Percentiles rank a stretch among this genome's conserved stretches.
Evolutionary conservation across 129 eudicot species (phyloP).

Genomic region (Scalesia atractyloides): DNA sequence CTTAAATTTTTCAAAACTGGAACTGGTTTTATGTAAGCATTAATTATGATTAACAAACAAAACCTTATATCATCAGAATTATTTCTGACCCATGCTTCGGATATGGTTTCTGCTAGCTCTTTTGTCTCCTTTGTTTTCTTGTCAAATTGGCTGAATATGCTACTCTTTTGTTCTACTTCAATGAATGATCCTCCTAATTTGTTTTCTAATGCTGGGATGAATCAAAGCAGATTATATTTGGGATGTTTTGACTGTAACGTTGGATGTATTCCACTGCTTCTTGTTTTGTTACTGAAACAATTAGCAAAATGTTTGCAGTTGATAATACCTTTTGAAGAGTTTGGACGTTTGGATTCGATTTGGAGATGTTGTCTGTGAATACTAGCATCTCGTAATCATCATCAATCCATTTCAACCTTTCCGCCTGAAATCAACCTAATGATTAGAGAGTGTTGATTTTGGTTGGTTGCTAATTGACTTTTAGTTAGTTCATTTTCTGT

Average conservation of each 20-base stretch:
- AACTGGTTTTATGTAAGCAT: constrained; percentile 84
- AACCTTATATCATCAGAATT: constrained; percentile 93
- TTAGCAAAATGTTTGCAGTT: constrained; percentile 55
- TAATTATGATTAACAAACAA: constrained; percentile 70
- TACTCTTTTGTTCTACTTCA: constrained; percentile 24
- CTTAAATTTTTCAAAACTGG: constrained; percentile 68
- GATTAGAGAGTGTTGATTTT: no score
- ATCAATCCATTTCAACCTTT: constrained; percentile 81
- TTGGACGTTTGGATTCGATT: constrained; percentile 27
- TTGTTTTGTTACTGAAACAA: constrained; percentile 63
- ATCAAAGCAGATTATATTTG: constrained; percentile 71
- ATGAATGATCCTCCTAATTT: constrained; percentile 68
- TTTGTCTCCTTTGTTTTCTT: constrained; percentile 47
- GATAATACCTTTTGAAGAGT: constrained; percentile 44
- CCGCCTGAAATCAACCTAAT: constrained; percentile 54
- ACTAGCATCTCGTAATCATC: constrained; percentile 73
- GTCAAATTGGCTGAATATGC: constrained; percentile 40
- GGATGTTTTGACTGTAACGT: constrained; percentile 44
- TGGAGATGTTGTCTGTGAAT: constrained; percentile 48
- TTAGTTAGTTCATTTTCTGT: no score
- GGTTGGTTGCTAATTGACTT: no score
- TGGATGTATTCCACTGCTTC: constrained; percentile 67
- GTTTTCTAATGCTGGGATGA: constrained; percentile 67
- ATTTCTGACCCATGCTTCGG: constrained; percentile 80
- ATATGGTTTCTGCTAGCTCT: constrained; percentile 60